Evolutionary conservation across 2,329 filamentous ascomycete genomes (phyloP).

Genomic region (Cladophialophora carrionii): DNA sequence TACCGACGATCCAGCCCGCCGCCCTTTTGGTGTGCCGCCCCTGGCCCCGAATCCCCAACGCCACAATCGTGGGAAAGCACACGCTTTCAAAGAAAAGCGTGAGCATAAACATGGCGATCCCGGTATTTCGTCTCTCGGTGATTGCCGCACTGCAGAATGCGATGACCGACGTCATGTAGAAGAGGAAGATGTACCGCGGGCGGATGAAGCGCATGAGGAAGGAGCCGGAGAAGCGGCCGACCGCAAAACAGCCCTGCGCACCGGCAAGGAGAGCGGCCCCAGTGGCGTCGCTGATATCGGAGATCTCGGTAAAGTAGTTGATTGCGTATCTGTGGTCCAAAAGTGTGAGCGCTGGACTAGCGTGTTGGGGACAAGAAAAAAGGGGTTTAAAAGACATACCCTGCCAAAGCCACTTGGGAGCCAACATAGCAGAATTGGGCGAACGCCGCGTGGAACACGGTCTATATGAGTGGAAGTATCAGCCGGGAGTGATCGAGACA

Average conservation of each 20-base stretch:
- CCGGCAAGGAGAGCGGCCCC: constrained; percentile 72
- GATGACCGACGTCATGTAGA: constrained; percentile 66
- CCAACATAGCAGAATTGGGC: constrained; percentile 82
- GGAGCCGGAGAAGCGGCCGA: constrained; percentile 71
- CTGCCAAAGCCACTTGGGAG: not conserved
- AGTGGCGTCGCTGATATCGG: constrained; percentile 56
- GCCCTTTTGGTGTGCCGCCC: constrained; percentile 77
- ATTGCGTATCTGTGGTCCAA: constrained; percentile 48
- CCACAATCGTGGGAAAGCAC: constrained; percentile 79
- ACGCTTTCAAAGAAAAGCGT: constrained; percentile 79
- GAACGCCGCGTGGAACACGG: constrained; percentile 71
- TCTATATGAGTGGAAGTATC: not conserved
- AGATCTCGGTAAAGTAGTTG: constrained; percentile 67
- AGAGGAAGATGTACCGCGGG: constrained; percentile 70
- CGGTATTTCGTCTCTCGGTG: constrained; percentile 52
- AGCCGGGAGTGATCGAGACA: not conserved
- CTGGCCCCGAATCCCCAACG: constrained; percentile 74
- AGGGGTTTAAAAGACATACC: not conserved
- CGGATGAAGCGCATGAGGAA: constrained; percentile 66
- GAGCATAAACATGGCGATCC: constrained; percentile 44
- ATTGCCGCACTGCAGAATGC: constrained; percentile 59
- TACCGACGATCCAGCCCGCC: constrained; percentile 71
- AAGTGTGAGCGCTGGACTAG: not conserved
- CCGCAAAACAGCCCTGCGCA: constrained; percentile 71
- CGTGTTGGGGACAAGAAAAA: not conserved